Conservation (phyloP, 1,284 basidiomycete genomes). For the Ganoderma boninense region DNA sequence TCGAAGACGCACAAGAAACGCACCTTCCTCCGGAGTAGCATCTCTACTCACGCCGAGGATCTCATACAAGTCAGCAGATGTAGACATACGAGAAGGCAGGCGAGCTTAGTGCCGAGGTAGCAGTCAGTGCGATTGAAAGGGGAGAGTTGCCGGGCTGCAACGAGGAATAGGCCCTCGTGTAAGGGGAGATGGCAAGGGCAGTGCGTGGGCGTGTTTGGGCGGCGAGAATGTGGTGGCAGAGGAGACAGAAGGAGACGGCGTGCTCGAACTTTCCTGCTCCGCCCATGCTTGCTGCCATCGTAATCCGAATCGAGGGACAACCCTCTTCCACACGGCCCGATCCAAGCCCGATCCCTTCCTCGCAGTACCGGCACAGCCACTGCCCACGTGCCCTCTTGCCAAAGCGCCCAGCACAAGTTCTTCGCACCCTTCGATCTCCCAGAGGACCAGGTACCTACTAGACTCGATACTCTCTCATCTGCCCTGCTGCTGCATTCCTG, state of each 20-base stretch:
- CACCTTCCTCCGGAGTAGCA: conserved; percentile 54
- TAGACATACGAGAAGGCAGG: conserved; percentile 34
- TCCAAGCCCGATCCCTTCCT: no score
- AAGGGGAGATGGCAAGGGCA: no score
- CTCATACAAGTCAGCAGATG: conserved; percentile 70
- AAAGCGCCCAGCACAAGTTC: no score
- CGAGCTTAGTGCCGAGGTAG: not conserved
- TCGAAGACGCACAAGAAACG: not conserved
- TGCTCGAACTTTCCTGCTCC: conserved; percentile 20
- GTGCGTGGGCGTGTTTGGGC: not conserved
- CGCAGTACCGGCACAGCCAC: no score
- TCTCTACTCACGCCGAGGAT: conserved; percentile 47
- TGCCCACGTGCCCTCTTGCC: no score
- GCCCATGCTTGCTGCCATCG: not conserved
- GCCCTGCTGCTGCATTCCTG: not conserved
- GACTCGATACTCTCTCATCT: no score
- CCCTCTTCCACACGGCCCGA: not conserved
- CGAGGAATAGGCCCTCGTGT: not conserved
- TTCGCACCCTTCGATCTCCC: no score
- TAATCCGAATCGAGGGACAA: not conserved
- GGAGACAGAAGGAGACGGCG: conserved; percentile 7
- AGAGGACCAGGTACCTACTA: no score
- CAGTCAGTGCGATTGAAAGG: not conserved
- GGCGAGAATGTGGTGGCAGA: not conserved
- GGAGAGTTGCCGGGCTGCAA: not conserved